phyloP scores from a whole-genome alignment of 768 basidiomycete genomes.

The Lactarius akahatsu region DNA sequence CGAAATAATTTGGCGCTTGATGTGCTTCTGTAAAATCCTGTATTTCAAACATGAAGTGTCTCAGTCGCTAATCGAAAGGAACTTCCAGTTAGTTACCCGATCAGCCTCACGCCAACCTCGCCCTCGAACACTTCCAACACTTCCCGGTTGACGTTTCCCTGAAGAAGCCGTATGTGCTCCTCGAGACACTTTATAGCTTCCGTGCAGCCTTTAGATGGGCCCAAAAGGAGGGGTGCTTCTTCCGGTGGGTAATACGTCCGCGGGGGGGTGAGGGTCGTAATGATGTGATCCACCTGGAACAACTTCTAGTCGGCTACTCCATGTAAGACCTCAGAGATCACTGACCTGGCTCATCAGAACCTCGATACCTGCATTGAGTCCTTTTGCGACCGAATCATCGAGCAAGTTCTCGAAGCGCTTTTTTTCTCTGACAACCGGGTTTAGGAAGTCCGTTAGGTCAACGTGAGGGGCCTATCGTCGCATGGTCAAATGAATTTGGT shows the following conservation, averaged over 20 bases:
- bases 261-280: constrained; percentile 75
- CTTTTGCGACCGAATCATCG: constrained; percentile 91
- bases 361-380: constrained; percentile 93
- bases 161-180: constrained; percentile 86
- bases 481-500: neutral
- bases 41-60: constrained; percentile 1
- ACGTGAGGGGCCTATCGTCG: constrained; percentile 71
- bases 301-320: constrained; percentile 5
- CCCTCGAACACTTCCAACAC: constrained; percentile 98
- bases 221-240: constrained; percentile 73
- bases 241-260: constrained; percentile 91
- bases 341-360: constrained; percentile 90
- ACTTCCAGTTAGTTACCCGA: constrained; percentile 30
- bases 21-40: constrained; percentile 93
- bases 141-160: constrained; percentile 93
- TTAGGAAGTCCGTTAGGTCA: constrained; percentile 91
- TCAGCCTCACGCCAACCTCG: constrained; percentile 84
- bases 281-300: constrained; percentile 86
- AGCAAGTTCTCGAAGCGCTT: constrained; percentile 91
- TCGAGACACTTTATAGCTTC: constrained; percentile 89
- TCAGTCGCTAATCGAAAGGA: constrained; percentile 11
- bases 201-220: constrained; percentile 82
- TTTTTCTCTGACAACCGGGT: constrained; percentile 91
- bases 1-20: constrained; percentile 97
- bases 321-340: constrained; percentile 5